Base-by-base conservation (phyloP, 2,329 filamentous ascomycete genomes). In the Hymenoscyphus repandus region DNA sequence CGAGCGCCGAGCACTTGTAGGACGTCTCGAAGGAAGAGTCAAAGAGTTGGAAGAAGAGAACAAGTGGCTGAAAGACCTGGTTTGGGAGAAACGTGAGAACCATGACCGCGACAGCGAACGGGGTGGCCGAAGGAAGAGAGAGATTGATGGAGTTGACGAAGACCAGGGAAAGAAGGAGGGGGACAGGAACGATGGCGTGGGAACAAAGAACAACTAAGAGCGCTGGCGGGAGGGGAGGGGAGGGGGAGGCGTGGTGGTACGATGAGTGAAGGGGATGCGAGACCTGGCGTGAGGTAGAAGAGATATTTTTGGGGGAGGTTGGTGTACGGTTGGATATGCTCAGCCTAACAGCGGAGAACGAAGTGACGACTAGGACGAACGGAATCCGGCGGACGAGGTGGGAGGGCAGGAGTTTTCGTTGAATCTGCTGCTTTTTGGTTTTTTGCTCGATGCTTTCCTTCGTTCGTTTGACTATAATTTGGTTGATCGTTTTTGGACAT, bases 1-100 rank as follows among this genome's bases (percentile, higher is more conserved):
- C 68, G 89, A 95, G 61, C 86, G 91, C 69, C 79, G 81, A 30
- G 86, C 91, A 39, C 90, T 88, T 72, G 85, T 91, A 46, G 75
- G 78, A 34, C 73, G 74, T 15, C 77, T 95, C 11, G 88, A 95
- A 70, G 77, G 76, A 59, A 82, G 82, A 54, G 83, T 66, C 82
- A 61, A 58, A 37, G 46, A 61, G 50, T 46, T 92, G 22, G 85
- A 90, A 72, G 85, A 84, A 62, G 86, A 90, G 71, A 90, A 90
- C 71, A 82, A 85, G 66, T 90, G 86, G 84, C 71, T 90, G 58
- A 88, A 87, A 74, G 85, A 86, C 66, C 74, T 90, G 37, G 79
- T 92, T 37, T 85, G 88, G 53, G 87, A 90, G 69, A 90, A 90
- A 76, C 39, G 54, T 12, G 55, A 54, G 17, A 43, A 18, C 12